Base-by-base conservation (phyloP, 2,329 filamentous ascomycete genomes). In the Macrophomina pseudophaseolina region DNA sequence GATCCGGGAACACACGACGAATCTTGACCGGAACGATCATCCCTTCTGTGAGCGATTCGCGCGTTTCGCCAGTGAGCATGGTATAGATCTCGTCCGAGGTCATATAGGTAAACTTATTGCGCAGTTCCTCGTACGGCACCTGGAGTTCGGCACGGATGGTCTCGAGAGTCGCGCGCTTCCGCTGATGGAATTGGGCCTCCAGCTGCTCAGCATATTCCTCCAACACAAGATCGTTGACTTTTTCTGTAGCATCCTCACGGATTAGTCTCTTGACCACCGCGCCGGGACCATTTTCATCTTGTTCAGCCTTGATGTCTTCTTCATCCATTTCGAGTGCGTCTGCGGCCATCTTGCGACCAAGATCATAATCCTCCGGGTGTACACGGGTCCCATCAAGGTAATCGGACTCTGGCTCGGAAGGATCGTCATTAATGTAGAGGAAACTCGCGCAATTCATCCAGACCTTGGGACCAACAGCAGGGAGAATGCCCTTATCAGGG, bases 401-500 rank as follows among this genome's bases (percentile, higher is more conserved):
- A 76, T 99, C 95, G 0, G 94, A 92, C 14, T 91, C 86, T 1
- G 90, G 86, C 72, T 92, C 93, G 14, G 90, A 88, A n/a, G 88
- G 85, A 70, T 97, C 94, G 74, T 93, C 97, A 64, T 91, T 89
- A 68, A 99, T 92, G 75, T 89, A 96, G 42, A 99, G 81, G 82
- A 98, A 98, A 81, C 94, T 97, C 66, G 95, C 94, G 75, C 93
- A 97, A 78, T 99, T 99, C 78, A 93, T 93, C 90, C 93, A 99
- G 30, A 98, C 93, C 70, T 92, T 90, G 12, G 93, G 90, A 1
- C 93, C 93, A 73, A 98, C 92, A 3, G 95, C 92, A 0, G 90
- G 90, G 5, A 90, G 75, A 76, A 91, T 90, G 71, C 52, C 60
- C 71, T 89, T 90, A 68, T 96, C 92, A 11, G 91, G 90, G 70